Evolutionary conservation across 768 basidiomycete species (phyloP), one percentile per base, ranked within the genome.

Genomic region (Fomitopsis pulvina): DNA sequence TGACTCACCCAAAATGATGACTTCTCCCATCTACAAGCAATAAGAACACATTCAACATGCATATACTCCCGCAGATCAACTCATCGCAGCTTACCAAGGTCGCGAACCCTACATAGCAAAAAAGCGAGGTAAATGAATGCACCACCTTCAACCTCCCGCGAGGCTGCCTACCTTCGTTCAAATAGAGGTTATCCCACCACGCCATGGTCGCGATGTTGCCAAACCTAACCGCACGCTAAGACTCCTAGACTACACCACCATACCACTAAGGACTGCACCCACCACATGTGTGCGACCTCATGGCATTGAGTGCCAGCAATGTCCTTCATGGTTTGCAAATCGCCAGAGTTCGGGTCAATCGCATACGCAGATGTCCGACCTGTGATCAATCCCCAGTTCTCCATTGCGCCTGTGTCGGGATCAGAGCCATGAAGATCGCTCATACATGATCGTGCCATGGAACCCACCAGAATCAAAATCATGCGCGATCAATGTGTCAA

Each of bases 191-290:
- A 55, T 88, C 82, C 88, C 89, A 92, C 89, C 90, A 92, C 59
- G 80, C 81, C 92, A 95, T 94, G 0, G 92, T 96, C 6, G 90
- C 85, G 60, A 96, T 87, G 63, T 96, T 86, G 28, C 92, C 93
- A 58, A 94, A 95, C 90, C 89, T 74, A 9, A 4, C 20, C 14
- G 30, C 11, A 5, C 22, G 2, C 18, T 5, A 27, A 25, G 5
- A 22, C 24, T 38, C 27, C n/a, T 3, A 18, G 18, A 18, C 16
- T 2, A 8, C n/a, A 34, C 18, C n/a, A 26, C 26, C 26, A 28
- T 22, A 14, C 20, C 1, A 25, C 9, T n/a, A 14, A 24, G 25
- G 22, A 27, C 2, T 9, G 1, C 4, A 57, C 56, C n/a, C 25
- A 82, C 83, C 86, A 85, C 84, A 89, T 85, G 62, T 88, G 86